Evolutionary conservation across 306 rosid genomes (phyloP), one percentile per base, ranked within the genome.

Genomic region (Rosa lucieae): DNA sequence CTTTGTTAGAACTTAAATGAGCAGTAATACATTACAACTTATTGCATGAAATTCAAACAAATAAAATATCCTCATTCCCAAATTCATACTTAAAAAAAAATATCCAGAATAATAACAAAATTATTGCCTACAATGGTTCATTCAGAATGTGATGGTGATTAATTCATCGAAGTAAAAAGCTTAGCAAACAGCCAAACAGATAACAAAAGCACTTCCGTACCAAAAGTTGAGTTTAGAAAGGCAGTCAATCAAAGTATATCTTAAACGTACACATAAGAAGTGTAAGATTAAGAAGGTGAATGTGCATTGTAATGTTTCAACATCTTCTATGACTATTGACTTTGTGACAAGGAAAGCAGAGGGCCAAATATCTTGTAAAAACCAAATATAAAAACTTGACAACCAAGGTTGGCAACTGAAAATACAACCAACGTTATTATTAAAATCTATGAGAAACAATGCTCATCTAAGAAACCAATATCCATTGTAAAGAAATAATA

Each of bases 21-120:
- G 75, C 77, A 80, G 73, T 46, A 77, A 63, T 12, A 73, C 42
- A 67, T 15, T 23, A 74, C 18, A 8, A 21, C 15, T 73, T 56
- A 67, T 46, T 48, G 26, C 65, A 37, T 18, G 35, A 53, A 46
- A 37, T 37, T 62, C 63, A 53, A 76, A 70, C 75, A 67, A n/a
- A 78, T 35, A 73, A 44, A 29, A 29, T 32, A 67, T 55, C 23
- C 23, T 72, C 67, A 70, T 46, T 70, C 40, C 44, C 74, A 42
- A 56, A 39, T 78, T 13, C 53, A 44, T 43, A 39, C 44, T 14
- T 14, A 42, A 23, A 67, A 20, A 29, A 32, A 4, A 40, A 20
- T 1, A 15, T 5, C 53, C 69, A 40, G 32, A 74, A 43, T 32
- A 49, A 10, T 23, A 32, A 1, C 32, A 10, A 39, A 40, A 4